Evolutionary conservation across 148 eudicot species (phyloP), one percentile per base, ranked within the genome.

Genomic region (Persicaria tinctoria): DNA sequence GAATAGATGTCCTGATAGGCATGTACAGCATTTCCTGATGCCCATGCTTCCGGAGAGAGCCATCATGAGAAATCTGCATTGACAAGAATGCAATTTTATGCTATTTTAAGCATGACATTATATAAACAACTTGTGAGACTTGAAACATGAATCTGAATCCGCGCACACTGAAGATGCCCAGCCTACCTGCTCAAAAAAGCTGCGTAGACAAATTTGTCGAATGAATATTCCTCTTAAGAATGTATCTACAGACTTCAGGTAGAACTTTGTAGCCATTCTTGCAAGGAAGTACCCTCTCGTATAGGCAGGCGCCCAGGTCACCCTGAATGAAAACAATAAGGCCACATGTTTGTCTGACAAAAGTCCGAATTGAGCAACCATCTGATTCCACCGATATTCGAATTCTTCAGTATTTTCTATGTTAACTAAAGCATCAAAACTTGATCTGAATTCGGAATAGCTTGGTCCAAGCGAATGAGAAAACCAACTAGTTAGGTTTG

Each of bases 401-500:
- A 90, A 90, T 72, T 86, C 90, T 69, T 90, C 91, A 47, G 80
- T 27, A 66, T 78, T 83, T 57, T 88, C 91, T 66, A 85, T 73
- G 76, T 78, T 80, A 75, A 83, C 78, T 82, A 90, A 78, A 60
- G 79, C 68, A 55, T 85, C 86, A 77, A 88, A 90, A 82, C 84
- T 86, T 17, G 92, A 83, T 78, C 78, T 86, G 66, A 90, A 88
- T 14, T 82, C 90, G n/a, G 81, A 55, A 81, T 75, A 88, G 53
- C 80, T 88, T 76, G 59, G 70, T 17, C 90, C 87, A 70, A 90
- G 89, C 10, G 84, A 80, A 74, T 81, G 75, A 80, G 90, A 84
- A 79, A 88, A 90, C 95, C 95, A 90, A 79, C 89, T 85, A 45
- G 82, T 77, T 54, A 90, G 18, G 78, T 88, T 90, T 23, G 92